Evolutionary conservation across 2,329 filamentous ascomycete genomes (phyloP).

Genomic region (Xylariaceae sp.): DNA sequence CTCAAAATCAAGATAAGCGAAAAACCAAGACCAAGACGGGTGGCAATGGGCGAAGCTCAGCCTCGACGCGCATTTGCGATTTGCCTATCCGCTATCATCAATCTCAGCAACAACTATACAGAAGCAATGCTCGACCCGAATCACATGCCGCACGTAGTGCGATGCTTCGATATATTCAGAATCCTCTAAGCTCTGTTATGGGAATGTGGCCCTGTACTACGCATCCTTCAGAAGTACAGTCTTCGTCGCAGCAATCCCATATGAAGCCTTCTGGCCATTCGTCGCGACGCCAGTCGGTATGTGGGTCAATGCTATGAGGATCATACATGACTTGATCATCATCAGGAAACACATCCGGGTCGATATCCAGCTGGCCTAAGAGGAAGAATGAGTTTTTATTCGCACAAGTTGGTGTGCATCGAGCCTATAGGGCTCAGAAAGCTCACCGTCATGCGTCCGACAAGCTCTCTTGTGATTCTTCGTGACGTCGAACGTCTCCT

Average conservation of each 20-base stretch:
- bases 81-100: too few species aligned
- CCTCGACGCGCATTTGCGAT: too few species aligned
- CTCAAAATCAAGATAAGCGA: too few species aligned
- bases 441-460: conserved; percentile 9
- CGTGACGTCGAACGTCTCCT: conserved; percentile 13
- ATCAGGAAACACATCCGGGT: conserved; percentile 8
- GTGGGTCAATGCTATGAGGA: not conserved
- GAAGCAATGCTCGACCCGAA: too few species aligned
- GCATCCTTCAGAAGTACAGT: not conserved
- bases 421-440: not conserved
- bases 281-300: conserved; percentile 16
- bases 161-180: too few species aligned
- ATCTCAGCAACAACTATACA: too few species aligned
- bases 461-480: conserved; percentile 12
- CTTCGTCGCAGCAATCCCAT: conserved; percentile 11
- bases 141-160: too few species aligned
- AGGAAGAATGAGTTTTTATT: not conserved
- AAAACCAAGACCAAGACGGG: too few species aligned
- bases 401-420: not conserved
- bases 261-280: conserved; percentile 8
- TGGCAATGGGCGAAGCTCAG: too few species aligned
- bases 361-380: conserved; percentile 5
- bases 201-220: conserved; percentile 8
- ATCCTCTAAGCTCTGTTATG: too few species aligned
- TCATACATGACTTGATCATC: conserved; percentile 7